Evolutionary conservation across 148 eudicot genomes (phyloP).

Genomic region (Beta vulgaris): DNA sequence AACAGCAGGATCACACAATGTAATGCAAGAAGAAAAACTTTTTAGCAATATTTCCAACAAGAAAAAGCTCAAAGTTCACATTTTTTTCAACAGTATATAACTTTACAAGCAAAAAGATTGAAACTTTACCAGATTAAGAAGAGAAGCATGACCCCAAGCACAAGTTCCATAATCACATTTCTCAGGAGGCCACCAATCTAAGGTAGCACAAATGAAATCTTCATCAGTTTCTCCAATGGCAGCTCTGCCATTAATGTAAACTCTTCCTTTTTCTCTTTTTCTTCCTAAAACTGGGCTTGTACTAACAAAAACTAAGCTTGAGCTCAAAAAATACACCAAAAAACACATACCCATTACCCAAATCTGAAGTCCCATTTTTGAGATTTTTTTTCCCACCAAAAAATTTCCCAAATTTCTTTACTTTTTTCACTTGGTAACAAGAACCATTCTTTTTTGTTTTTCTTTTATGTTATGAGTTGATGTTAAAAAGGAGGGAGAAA

Average conservation of each 20-base stretch:
- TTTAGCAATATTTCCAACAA: background rate
- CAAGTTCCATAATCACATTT: conserved; percentile 97
- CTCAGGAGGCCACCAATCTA: conserved; percentile 99
- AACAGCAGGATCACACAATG: background rate
- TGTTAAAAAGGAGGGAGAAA: background rate
- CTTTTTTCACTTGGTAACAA: conserved; percentile 9
- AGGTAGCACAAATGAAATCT: conserved; percentile 80
- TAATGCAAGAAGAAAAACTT: background rate
- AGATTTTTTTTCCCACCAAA: conserved; percentile 14
- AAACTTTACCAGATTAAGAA: conserved; percentile 68
- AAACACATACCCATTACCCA: conserved; percentile 29
- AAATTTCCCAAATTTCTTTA: conserved; percentile 1
- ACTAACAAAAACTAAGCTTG: conserved; percentile 30
- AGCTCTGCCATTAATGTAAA: conserved; percentile 50
- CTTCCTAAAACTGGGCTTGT: conserved; percentile 20
- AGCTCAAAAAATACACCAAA: conserved; percentile 36
- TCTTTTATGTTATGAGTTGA: background rate
- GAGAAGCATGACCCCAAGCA: conserved; percentile 80
- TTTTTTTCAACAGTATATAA: background rate
- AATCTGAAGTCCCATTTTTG: conserved; percentile 47
- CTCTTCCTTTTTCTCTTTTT: conserved; percentile 34
- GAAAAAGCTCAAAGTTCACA: background rate
- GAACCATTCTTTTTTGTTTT: background rate
- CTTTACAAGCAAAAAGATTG: background rate
- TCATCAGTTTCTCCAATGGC: conserved; percentile 58